Evolutionary conservation across 2,329 filamentous ascomycete genomes (phyloP).

Genomic region (Fusarium avenaceum): DNA sequence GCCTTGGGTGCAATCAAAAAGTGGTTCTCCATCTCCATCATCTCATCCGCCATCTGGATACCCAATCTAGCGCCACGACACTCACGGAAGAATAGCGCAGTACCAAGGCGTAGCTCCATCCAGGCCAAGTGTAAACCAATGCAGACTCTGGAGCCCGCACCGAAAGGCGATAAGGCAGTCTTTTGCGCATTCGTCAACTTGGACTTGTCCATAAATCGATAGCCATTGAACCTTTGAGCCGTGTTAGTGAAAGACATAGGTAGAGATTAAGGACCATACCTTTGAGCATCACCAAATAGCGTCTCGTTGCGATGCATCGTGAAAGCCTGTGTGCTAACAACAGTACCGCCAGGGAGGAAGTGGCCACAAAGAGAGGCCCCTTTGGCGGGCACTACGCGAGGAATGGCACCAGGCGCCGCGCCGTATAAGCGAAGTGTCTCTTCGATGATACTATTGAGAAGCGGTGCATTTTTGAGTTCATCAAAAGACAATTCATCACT

Average conservation of each 20-base stretch:
- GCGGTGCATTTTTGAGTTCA: slow-evolving; percentile 4
- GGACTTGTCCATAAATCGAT: slow-evolving; percentile 10
- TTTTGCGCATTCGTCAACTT: background rate
- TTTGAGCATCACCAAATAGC: background rate
- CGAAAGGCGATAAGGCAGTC: slow-evolving; percentile 18
- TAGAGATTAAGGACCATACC: background rate
- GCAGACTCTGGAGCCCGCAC: slow-evolving; percentile 24
- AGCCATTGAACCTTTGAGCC: background rate
- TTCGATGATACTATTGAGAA: slow-evolving; percentile 29
- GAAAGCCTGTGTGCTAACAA: slow-evolving; percentile 31
- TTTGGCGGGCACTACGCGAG: slow-evolving; percentile 3
- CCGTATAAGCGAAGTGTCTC: slow-evolving; percentile 35
- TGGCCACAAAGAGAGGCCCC: background rate
- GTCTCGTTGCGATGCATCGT: slow-evolving; percentile 18
- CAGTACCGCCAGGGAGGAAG: background rate
- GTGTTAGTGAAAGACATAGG: accelerated
- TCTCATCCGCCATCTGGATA: slow-evolving; percentile 1
- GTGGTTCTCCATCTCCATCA: slow-evolving; percentile 32
- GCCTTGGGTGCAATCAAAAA: slow-evolving; percentile 10
- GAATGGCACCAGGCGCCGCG: slow-evolving; percentile 28
- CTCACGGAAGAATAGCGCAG: slow-evolving; percentile 30
- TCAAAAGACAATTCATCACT: background rate
- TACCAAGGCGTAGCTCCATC: slow-evolving; percentile 30
- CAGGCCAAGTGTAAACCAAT: slow-evolving; percentile 34
- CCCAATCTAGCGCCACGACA: slow-evolving; percentile 1